Percentiles rank a stretch among this genome's conserved stretches.
phyloP scores from a whole-genome alignment of 2,329 filamentous ascomycete genomes.

The Aspergillus fumigatus region DNA sequence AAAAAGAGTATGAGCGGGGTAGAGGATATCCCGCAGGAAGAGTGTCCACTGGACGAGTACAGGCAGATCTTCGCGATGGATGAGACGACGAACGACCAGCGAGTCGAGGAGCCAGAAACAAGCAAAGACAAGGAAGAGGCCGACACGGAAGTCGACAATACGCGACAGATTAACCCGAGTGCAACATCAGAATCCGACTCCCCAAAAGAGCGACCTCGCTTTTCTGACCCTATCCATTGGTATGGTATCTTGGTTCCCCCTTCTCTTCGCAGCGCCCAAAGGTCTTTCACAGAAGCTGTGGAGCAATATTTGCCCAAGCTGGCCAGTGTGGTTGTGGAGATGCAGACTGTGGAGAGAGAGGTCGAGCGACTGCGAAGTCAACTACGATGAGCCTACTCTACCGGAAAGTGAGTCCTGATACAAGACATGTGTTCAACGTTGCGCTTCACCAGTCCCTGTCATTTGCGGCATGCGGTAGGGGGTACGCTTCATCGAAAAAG shows the following conservation, averaged over 20 bases:
- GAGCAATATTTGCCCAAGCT: slow-evolving; percentile 33
- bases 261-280: slow-evolving; percentile 42
- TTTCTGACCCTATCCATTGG: slow-evolving; percentile 44
- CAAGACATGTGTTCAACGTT: neutral
- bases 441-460: neutral
- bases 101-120: slow-evolving; percentile 7
- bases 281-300: slow-evolving; percentile 39
- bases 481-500: neutral
- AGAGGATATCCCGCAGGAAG: neutral
- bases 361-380: slow-evolving; percentile 28
- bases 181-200: slow-evolving; percentile 11
- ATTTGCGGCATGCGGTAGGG: neutral
- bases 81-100: neutral
- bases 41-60: slow-evolving; percentile 1
- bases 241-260: slow-evolving; percentile 47
- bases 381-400: slow-evolving; percentile 8
- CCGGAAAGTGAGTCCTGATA: neutral
- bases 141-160: neutral
- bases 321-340: slow-evolving; percentile 34
- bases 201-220: slow-evolving; percentile 24
- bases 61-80: slow-evolving; percentile 11
- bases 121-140: neutral
- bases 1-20: neutral
- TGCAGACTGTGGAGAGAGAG: slow-evolving; percentile 38
- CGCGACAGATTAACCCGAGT: neutral